Base-by-base conservation (phyloP, 2,329 filamentous ascomycete genomes). In the Lizonia empirigonia region DNA sequence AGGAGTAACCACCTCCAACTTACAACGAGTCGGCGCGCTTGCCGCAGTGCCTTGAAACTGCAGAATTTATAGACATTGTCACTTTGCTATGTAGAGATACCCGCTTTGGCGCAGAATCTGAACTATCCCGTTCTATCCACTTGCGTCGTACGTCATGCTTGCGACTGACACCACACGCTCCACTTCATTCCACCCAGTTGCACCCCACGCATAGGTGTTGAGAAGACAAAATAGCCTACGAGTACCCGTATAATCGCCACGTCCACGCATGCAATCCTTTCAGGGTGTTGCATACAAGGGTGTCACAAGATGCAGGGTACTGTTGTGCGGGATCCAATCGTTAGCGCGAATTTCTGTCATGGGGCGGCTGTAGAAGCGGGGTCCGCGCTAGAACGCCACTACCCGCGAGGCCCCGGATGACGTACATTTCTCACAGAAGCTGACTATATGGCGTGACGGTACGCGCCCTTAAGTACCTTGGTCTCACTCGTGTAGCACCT, bases 11-110 rank as follows among this genome's bases (percentile, higher is more conserved):
- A 26, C 26, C 12, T 18, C 19, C 33, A n/a, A 7, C 8, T 7
- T n/a, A 16, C 24, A 36, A 29, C 38, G 26, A 39, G 22, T 45
- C 30, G 40, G 35, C 40, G 39, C 39, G 33, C 33, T 33, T 44
- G 8, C 36, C 36, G 30, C 41, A 34, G 26, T n/a, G 22, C 12
- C 24, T 32, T 16, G 15, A 3, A 27, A 30, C 7, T 20, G 34
- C 10, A 19, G 23, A 13, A 18, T 44, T 16, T 36, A 30, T 30
- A 33, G n/a, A 34, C 23, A 4, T 40, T 39, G 13, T 13, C 7
- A 16, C 22, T 49, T 36, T 36, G 30, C 18, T 16, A 33, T 39
- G 50, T 53, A 53, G 39, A 44, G 50, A 53, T 53, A 53, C 50
- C 50, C 50, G 38, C 33, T 40, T 51, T 16, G 8, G 20, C 20